A percentile compares a stretch with the other conserved stretches of the same genome.
Evolutionary conservation across 257 asterid genomes (phyloP).

Genomic region (Cinchona pubescens): DNA sequence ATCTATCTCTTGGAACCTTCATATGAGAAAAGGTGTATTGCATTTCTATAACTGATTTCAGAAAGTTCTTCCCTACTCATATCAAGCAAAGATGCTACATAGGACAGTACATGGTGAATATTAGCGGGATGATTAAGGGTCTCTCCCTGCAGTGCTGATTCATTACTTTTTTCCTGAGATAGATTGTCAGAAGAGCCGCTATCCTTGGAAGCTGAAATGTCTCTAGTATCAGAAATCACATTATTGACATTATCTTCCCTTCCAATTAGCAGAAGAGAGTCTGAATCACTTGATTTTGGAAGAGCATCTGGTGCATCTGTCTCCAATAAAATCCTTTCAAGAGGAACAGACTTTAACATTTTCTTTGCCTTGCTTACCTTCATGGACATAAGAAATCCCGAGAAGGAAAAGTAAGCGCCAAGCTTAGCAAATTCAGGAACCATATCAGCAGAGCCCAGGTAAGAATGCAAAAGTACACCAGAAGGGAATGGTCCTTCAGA

Average conservation of each 20-base stretch:
- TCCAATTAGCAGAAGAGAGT: slow-evolving; percentile 38
- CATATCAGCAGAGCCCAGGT: slow-evolving; percentile 94
- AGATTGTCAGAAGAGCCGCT: background rate
- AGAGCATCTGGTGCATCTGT: slow-evolving; percentile 94
- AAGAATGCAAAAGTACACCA: slow-evolving; percentile 80
- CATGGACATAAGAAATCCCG: slow-evolving; percentile 88
- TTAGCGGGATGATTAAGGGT: slow-evolving; percentile 82
- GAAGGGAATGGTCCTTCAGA: slow-evolving; percentile 80
- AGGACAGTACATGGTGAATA: slow-evolving; percentile 69
- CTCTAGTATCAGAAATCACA: slow-evolving; percentile 18
- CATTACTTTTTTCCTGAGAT: slow-evolving; percentile 12
- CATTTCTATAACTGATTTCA: slow-evolving; percentile 62
- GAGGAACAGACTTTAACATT: slow-evolving; percentile 69
- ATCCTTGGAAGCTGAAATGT: slow-evolving; percentile 15
- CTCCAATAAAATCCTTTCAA: slow-evolving; percentile 85
- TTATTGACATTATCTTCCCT: slow-evolving; percentile 21
- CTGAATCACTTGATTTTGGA: slow-evolving; percentile 35
- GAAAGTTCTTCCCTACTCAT: slow-evolving; percentile 65
- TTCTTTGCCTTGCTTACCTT: slow-evolving; percentile 88
- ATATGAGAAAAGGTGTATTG: slow-evolving; percentile 63
- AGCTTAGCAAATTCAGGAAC: slow-evolving; percentile 70
- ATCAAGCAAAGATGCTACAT: slow-evolving; percentile 59
- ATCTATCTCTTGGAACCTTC: slow-evolving; percentile 79
- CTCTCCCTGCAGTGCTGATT: slow-evolving; percentile 23
- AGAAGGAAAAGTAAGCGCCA: slow-evolving; percentile 91